These are phyloP conservation scores for Borovskyia barvae DNA, from an alignment of 208 protist genomes.

Conservation along the genomic window DNA sequence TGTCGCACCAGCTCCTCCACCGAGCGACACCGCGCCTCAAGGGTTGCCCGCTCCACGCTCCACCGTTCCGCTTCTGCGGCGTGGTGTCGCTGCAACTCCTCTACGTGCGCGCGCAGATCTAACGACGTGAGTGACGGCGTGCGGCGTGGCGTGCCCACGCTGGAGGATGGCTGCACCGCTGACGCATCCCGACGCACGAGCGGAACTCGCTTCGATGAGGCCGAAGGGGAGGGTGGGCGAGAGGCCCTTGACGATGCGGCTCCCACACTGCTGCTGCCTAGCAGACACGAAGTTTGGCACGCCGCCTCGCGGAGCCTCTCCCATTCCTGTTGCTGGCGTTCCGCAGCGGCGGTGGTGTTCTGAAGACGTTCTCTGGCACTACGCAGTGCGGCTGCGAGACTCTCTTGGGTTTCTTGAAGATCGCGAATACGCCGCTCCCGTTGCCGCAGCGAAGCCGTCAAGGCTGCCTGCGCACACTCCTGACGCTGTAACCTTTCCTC, in stretches of 20 bases:
- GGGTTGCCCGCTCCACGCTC: conserved; percentile 9
- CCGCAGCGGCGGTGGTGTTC: background rate
- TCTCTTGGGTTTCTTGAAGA: background rate
- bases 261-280: background rate
- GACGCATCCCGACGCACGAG: background rate
- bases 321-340: background rate
- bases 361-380: background rate
- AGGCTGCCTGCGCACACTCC: conserved; percentile 1
- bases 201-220: background rate
- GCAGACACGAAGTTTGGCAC: no score
- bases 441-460: conserved; percentile 4
- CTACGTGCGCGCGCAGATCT: conserved; percentile 2
- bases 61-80: conserved; percentile 6
- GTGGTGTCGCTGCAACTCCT: conserved; percentile 9
- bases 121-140: background rate
- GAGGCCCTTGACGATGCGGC: no score
- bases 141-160: background rate
- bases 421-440: conserved; percentile 3
- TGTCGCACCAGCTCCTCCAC: conserved; percentile 6
- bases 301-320: background rate
- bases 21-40: conserved; percentile 3
- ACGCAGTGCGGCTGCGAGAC: background rate
- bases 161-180: no score
- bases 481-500: conserved; percentile 7
- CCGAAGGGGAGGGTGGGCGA: background rate